Evolutionary conservation across 176 grass and related monocot genomes (phyloP), one percentile per base, ranked within the genome.

Genomic region (Carex scoparia): DNA sequence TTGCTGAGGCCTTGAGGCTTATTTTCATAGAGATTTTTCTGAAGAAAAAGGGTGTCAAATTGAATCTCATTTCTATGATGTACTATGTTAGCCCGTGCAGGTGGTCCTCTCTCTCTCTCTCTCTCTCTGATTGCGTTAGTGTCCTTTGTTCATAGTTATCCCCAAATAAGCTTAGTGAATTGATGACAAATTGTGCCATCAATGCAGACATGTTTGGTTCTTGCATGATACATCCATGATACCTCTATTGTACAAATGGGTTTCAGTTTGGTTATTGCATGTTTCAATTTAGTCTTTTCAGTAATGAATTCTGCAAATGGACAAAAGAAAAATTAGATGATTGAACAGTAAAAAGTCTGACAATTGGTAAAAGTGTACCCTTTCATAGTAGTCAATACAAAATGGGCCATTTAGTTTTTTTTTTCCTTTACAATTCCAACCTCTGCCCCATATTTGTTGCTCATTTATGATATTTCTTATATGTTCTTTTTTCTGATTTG

Each of bases 1-100:
- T 98, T 23, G 96, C 93, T 46, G 96, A 98, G 86, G 93, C 93
- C 75, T 80, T 93, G 70, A 95, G 96, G 80, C 96, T 98, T 69
- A 92, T 95, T 75, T 98, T 98, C 81, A 95, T 98, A 13, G 96
- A 98, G 82, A 93, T 98, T 84, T 98, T 98, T 88, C 85, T 98
- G 60, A 98, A 98, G 90, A 98, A 94, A 89, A 98, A 98, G 32
- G 96, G 96, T 76, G 91, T 98, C 69, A 91, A 84, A 63, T 74
- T 99, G 67, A 98, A 99, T 68, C 84, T 93, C 74, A 95, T 99
- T 85, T 99, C 96, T 72, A 95, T 95, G 91, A 99, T 99, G 96
- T 99, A 92, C 65, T 99, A 99, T 84, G 96, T 99, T 66, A 99
- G 96, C 79, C 93, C 96, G 2, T 99, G 93, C 96, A 99, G 96